Conservation (phyloP, 306 rosid genomes). For the Chamaecrista fasciculata region DNA sequence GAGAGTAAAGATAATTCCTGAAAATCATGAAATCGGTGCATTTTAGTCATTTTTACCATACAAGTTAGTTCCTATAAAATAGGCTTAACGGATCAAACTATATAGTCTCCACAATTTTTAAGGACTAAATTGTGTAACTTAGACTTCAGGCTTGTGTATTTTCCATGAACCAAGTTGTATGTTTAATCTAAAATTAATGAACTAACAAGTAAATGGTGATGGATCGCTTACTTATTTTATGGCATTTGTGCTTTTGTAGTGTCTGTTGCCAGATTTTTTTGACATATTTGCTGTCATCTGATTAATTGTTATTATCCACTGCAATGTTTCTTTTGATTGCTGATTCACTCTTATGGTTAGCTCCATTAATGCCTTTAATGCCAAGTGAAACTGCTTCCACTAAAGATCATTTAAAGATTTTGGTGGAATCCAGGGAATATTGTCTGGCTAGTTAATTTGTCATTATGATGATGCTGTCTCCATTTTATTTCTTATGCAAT, state of each 20-base stretch:
- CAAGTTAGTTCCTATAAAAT: too few species aligned
- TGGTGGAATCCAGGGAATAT: constrained; percentile 22
- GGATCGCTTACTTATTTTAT: not conserved
- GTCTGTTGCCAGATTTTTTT: not conserved
- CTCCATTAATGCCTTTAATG: not conserved
- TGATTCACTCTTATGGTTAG: constrained; percentile 2
- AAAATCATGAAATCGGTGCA: too few species aligned
- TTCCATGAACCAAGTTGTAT: too few species aligned
- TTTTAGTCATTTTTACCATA: too few species aligned
- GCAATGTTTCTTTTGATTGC: not conserved
- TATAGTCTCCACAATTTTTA: too few species aligned
- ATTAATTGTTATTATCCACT: not conserved
- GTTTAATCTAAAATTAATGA: too few species aligned
- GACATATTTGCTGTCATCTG: not conserved
- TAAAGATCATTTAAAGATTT: not conserved
- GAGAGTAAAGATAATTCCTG: too few species aligned
- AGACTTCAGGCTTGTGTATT: too few species aligned
- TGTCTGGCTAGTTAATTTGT: not conserved
- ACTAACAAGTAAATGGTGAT: constrained; percentile 14
- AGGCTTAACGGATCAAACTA: too few species aligned
- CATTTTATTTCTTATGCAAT: not conserved
- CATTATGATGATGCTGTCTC: not conserved
- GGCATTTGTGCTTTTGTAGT: not conserved
- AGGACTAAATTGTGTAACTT: too few species aligned
- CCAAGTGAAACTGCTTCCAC: not conserved